Base-by-base conservation (phyloP, 1,284 basidiomycete species). In the Austroboletus olivaceoglutinosus region DNA sequence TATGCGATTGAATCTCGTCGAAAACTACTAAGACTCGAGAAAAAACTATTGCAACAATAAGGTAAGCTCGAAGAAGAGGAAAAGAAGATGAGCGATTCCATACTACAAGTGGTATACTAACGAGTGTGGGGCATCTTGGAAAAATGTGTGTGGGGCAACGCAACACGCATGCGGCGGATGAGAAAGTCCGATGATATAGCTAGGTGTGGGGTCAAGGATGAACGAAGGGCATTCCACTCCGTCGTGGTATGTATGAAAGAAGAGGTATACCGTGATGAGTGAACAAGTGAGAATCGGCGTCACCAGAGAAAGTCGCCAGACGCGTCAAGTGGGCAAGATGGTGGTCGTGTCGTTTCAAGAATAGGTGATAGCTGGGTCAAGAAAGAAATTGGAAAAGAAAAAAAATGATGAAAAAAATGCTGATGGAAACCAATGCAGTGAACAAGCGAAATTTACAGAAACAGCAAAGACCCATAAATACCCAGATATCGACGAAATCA, bases 401-500 rank as follows among this genome's bases (percentile, higher is more conserved):
- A 51, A 50, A 41, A 41, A 38, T 49, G 41, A 31, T 48, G 47
- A 49, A 52, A 37, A n/a, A 37, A 34, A 47, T 50, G 56, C 43
- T 43, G 51, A 54, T 54, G 53, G 42, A 19, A 37, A 37, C n/a
- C 36, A 55, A 54, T 54, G 54, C 50, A 58, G 15, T 53, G 52
- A 61, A 60, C 57, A 58, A 61, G 59, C 59, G 58, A 61, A 49
- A 51, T 48, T 36, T 42, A 48, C 46, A 47, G 33, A 43, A 52
- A 58, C 47, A 64, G 61, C 53, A 55, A 40, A 48, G 34, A 44
- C 42, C 50, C 47, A 45, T 52, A 56, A 50, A 54, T 53, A 61
- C 50, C 60, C 53, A 33, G 41, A 56, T 50, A 54, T 43, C 49
- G 40, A 45, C 37, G 40, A 47, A 54, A 64, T 82, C 76, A 85